Base-by-base conservation (phyloP, 208 protist species). In the Acanthamoeba culbertsoni region DNA sequence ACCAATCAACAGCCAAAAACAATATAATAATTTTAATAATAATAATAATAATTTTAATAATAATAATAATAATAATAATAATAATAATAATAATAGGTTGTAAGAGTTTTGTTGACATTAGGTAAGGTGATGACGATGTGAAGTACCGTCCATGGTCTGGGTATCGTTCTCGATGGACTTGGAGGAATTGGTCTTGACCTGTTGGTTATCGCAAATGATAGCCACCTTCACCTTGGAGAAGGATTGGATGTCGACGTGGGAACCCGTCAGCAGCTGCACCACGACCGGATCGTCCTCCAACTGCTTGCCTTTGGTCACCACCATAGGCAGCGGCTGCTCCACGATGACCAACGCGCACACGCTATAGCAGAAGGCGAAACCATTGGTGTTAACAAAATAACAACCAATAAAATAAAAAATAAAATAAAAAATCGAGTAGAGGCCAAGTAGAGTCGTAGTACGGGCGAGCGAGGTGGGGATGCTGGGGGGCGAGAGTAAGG, bases 161-260 rank as follows among this genome's bases (percentile, higher is more conserved):
- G 93, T 86, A 43, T 95, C 94, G 20, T 92, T 95, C 42, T 95
- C 94, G 53, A 95, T 95, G 33, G 91, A 88, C 53, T 95, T 95
- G 46, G 94, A 79, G 2, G 48, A 48, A 31, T 33, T 93, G 23
- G 91, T 82, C 33, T 92, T 92, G 31, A 48, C 73, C 51, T 95
- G 94, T 91, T 92, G 91, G 46, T 92, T 93, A 18, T 95, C 94
- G n/a, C 92, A 86, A 5, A 93, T 86, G 53, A 95, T 94, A 12
- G 92, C 93, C 5, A 89, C 94, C 20, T 92, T 68, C 14, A 95
- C 84, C 51, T 94, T 94, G 20, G 89, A 86, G 62, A 95, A 93
- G 28, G 88, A 48, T 48, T 95, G 91, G 12, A 95, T 46, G 0
- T 95, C 94, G 18, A 93, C 93, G 71, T 93, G 23, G 6, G 94